A percentile compares a stretch with the other conserved stretches of the same genome.
These are phyloP conservation scores for Henningerozyma blattae DNA, from an alignment of 805 yeast species.

Conservation along the genomic window DNA sequence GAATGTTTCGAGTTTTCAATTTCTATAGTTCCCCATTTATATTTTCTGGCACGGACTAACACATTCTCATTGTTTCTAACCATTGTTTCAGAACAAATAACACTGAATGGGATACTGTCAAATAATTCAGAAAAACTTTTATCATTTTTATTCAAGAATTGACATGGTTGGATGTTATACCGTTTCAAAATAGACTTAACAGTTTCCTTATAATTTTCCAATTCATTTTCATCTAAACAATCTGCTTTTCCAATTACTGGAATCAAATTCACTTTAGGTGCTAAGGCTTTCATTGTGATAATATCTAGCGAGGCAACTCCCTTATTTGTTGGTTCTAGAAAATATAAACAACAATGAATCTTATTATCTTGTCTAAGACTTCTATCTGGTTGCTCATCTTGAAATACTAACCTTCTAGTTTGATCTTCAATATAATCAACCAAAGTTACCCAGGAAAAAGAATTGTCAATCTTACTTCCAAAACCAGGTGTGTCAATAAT, in stretches of 20 bases:
- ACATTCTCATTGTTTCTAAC: slow-evolving; percentile 33
- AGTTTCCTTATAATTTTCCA: slow-evolving; percentile 39
- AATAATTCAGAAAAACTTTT: slow-evolving; percentile 25
- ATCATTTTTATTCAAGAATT: slow-evolving; percentile 30
- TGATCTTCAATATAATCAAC: slow-evolving; percentile 71
- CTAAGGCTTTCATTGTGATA: slow-evolving; percentile 57
- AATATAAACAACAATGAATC: slow-evolving; percentile 78
- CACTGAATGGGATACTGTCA: slow-evolving; percentile 50
- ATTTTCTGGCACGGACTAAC: slow-evolving; percentile 59
- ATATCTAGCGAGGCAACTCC: slow-evolving; percentile 57
- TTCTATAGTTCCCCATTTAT: slow-evolving; percentile 80
- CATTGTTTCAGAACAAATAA: slow-evolving; percentile 53
- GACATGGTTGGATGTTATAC: slow-evolving; percentile 49
- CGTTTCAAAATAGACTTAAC: slow-evolving; percentile 38
- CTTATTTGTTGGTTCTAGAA: slow-evolving; percentile 57
- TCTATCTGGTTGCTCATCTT: slow-evolving; percentile 67
- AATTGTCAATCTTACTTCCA: slow-evolving; percentile 58
- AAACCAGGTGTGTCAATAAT: slow-evolving; percentile 70
- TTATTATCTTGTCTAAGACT: slow-evolving; percentile 43
- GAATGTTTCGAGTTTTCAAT: slow-evolving; percentile 69
- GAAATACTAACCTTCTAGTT: slow-evolving; percentile 53
- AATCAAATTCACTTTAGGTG: slow-evolving; percentile 63
- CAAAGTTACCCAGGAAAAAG: slow-evolving; percentile 55
- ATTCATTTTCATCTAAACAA: slow-evolving; percentile 42
- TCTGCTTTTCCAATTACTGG: slow-evolving; percentile 81